phyloP scores from a whole-genome alignment of 805 yeast genomes.

The Candida taoyuanica region DNA sequence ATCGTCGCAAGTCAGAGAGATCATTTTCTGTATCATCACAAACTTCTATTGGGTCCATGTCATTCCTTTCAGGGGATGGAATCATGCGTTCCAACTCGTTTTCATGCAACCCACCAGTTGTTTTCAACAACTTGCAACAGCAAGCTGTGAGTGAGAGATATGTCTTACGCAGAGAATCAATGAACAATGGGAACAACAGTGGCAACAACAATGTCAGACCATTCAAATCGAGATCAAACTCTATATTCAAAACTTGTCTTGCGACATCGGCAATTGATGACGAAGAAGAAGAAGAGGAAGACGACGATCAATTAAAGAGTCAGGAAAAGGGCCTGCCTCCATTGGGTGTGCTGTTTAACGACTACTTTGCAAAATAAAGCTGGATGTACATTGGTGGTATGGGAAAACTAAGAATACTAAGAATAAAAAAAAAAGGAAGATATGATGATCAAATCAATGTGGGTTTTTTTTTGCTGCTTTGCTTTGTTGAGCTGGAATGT shows the following conservation, averaged over 20 bases:
- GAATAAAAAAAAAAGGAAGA: no score
- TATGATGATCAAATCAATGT: no score
- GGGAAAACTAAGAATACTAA: no score
- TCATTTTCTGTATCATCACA: conserved; percentile 14
- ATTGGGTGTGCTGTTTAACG: conserved; percentile 20
- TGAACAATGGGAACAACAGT: neutral
- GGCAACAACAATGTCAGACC: neutral
- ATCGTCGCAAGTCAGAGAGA: conserved; percentile 8
- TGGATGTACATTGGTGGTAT: no score
- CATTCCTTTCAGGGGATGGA: conserved; percentile 4
- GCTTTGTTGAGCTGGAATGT: no score
- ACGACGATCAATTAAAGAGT: no score
- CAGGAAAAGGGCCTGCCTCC: conserved; percentile 15
- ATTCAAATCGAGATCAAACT: conserved; percentile 11
- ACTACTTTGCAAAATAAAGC: conserved; percentile 16
- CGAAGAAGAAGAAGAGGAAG: conserved; percentile 16
- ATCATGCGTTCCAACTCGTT: conserved; percentile 11
- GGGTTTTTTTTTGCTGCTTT: no score
- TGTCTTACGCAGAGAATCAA: conserved; percentile 9
- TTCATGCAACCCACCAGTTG: conserved; percentile 10
- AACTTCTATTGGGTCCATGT: conserved; percentile 5
- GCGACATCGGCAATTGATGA: conserved; percentile 11
- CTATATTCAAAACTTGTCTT: conserved; percentile 9
- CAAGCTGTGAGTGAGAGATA: conserved; percentile 12
- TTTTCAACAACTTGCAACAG: conserved; percentile 11